Conservation (phyloP, 2,329 filamentous ascomycete species). For the Phyllosticta citrichinensis region DNA sequence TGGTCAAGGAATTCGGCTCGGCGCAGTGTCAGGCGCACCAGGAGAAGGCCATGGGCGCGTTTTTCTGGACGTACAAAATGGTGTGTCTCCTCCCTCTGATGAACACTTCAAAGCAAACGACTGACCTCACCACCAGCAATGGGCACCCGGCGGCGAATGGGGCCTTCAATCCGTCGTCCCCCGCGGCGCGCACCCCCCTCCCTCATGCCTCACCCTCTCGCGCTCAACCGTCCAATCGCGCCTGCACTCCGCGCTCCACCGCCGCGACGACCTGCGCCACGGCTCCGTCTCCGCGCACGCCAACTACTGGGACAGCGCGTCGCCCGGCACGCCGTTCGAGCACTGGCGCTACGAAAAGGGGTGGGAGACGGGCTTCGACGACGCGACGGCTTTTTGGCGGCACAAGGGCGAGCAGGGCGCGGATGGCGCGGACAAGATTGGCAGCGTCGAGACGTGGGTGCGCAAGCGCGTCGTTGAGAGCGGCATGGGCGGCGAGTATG, state of each 20-base stretch:
- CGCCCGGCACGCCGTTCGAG: slow-evolving; percentile 38
- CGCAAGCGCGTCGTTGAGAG: slow-evolving; percentile 45
- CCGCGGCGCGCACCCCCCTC: slow-evolving; percentile 32
- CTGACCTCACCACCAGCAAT: slow-evolving; percentile 26
- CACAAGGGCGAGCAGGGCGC: slow-evolving; percentile 26
- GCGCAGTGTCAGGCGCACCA: slow-evolving; percentile 41
- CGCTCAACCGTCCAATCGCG: slow-evolving; percentile 28
- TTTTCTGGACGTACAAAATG: slow-evolving; percentile 54
- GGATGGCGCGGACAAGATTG: slow-evolving; percentile 42
- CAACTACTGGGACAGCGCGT: slow-evolving; percentile 39
- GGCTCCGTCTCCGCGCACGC: slow-evolving; percentile 35
- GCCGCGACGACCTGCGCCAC: slow-evolving; percentile 26
- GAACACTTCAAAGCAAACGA: background rate
- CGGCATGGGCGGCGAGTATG: slow-evolving; percentile 36
- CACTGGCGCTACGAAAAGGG: slow-evolving; percentile 47
- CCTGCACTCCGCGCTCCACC: slow-evolving; percentile 30
- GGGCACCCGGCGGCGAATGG: slow-evolving; percentile 54
- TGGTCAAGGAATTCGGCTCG: slow-evolving; percentile 38
- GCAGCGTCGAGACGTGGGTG: slow-evolving; percentile 48
- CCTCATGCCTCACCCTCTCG: slow-evolving; percentile 29
- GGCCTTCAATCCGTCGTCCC: slow-evolving; percentile 46
- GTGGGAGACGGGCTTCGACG: slow-evolving; percentile 47
- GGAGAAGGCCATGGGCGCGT: slow-evolving; percentile 40
- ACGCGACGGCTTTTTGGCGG: slow-evolving; percentile 44
- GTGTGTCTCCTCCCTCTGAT: slow-evolving; percentile 8